phyloP scores from a whole-genome alignment of 1,139 yeast genomes.

The Blastobotrys illinoisensis region DNA sequence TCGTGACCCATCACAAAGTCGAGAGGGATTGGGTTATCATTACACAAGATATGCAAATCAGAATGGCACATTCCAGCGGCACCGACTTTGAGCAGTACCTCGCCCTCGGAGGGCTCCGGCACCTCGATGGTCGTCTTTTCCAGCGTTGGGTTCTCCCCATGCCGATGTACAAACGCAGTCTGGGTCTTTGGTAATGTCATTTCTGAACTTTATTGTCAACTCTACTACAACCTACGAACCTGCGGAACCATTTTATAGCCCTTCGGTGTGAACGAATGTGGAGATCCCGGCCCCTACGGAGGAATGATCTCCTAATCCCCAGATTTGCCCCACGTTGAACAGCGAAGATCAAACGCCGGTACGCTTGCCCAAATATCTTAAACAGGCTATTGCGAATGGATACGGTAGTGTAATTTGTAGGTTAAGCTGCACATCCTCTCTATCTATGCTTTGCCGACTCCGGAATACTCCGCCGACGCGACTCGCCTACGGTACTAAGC shows the following conservation, averaged over 20 bases:
- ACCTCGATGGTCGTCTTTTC: slow-evolving; percentile 32
- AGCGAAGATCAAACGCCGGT: background rate
- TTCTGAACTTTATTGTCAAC: background rate
- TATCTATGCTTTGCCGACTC: too few species aligned
- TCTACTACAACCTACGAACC: background rate
- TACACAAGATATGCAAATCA: slow-evolving; percentile 43
- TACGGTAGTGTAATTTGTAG: too few species aligned
- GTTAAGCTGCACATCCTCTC: too few species aligned
- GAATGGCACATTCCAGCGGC: slow-evolving; percentile 52
- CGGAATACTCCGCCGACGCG: too few species aligned
- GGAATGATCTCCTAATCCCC: background rate
- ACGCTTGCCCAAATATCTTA: background rate
- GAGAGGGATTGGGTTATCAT: slow-evolving; percentile 23
- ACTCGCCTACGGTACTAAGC: too few species aligned
- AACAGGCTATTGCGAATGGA: too few species aligned
- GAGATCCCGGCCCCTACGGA: background rate
- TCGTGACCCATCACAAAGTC: slow-evolving; percentile 52
- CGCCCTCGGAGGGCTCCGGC: slow-evolving; percentile 35
- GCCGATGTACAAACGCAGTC: background rate
- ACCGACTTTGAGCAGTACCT: slow-evolving; percentile 43
- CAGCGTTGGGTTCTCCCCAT: background rate
- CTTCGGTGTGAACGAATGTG: background rate
- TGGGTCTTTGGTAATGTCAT: background rate
- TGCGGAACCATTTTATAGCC: background rate
- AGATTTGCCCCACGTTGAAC: background rate